Percentiles rank a stretch among this genome's conserved stretches.
phyloP scores from a whole-genome alignment of 2,329 filamentous ascomycete species.

The Aspergillus uvarum region DNA sequence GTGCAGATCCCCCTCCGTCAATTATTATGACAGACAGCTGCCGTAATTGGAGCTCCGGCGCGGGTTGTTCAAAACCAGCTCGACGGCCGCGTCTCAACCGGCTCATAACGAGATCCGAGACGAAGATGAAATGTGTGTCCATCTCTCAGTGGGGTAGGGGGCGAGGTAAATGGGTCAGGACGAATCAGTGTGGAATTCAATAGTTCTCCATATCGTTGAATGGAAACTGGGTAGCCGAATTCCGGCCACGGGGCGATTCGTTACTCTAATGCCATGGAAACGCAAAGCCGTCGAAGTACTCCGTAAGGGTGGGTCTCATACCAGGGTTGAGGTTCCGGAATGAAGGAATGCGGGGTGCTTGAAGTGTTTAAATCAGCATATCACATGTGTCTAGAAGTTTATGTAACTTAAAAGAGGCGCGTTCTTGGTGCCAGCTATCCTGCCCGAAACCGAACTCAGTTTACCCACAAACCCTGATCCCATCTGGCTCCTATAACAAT shows the following conservation, averaged over 20 bases:
- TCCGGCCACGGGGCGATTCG: slow-evolving; percentile 15
- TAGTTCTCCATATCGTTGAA: slow-evolving; percentile 11
- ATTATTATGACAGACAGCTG: slow-evolving; percentile 7
- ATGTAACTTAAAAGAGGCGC: too few relatives aligned
- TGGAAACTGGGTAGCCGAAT: slow-evolving; percentile 15
- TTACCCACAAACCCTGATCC: too few relatives aligned
- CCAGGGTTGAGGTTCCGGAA: too few relatives aligned
- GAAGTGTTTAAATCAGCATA: too few relatives aligned
- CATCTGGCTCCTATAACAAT: too few relatives aligned
- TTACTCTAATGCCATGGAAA: too few relatives aligned
- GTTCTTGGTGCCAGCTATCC: too few relatives aligned
- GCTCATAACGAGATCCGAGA: slow-evolving; percentile 3
- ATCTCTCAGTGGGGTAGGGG: slow-evolving; percentile 9
- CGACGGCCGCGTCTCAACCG: slow-evolving; percentile 13
- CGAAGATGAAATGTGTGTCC: slow-evolving; percentile 12
- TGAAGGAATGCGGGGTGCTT: too few relatives aligned
- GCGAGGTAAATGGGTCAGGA: slow-evolving; percentile 13
- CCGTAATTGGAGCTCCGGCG: neutral
- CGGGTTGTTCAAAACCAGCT: slow-evolving; percentile 11
- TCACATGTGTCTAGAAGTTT: too few relatives aligned
- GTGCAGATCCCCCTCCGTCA: slow-evolving; percentile 9
- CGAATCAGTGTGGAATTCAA: slow-evolving; percentile 13
- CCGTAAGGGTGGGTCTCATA: too few relatives aligned
- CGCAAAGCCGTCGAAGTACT: too few relatives aligned
- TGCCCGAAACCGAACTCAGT: too few relatives aligned